A percentile compares a stretch with the other conserved stretches of the same genome.
Conservation (phyloP, 495 filamentous ascomycete genomes). For the Penicillium egyptiacum region DNA sequence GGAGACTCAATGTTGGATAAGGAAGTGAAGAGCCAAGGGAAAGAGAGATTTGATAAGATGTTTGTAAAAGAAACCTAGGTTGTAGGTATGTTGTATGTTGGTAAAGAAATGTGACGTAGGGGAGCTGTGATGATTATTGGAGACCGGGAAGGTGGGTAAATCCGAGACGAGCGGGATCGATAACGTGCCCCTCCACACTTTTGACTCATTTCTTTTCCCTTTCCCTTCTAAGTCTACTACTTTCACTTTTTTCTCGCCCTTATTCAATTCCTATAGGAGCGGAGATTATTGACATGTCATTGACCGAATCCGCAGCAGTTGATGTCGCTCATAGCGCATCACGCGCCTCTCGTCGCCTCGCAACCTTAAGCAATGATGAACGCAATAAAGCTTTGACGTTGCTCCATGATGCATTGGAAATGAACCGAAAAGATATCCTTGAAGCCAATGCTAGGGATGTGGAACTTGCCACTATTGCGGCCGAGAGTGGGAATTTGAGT, state of each 20-base stretch:
- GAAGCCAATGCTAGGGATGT: slow-evolving; percentile 84
- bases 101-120: slow-evolving; percentile 5
- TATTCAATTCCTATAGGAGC: background rate
- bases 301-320: slow-evolving; percentile 67
- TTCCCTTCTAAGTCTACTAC: background rate
- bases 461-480: slow-evolving; percentile 67
- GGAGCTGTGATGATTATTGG: background rate
- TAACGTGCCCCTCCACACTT: slow-evolving; percentile 13
- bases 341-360: slow-evolving; percentile 65
- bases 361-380: slow-evolving; percentile 59
- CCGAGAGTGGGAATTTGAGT: slow-evolving; percentile 70
- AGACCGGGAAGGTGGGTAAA: background rate
- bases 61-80: background rate
- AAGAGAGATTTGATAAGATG: background rate
- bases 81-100: background rate
- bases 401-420: slow-evolving; percentile 69
- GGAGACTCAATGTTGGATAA: background rate
- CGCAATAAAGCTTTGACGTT: slow-evolving; percentile 84
- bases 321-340: slow-evolving; percentile 70
- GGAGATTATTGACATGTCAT: slow-evolving; percentile 56
- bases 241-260: background rate
- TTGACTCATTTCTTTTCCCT: slow-evolving; percentile 3
- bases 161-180: slow-evolving; percentile 6
- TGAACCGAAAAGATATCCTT: slow-evolving; percentile 71
- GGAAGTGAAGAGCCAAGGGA: background rate